A percentile compares a stretch with the other conserved stretches of the same genome.
phyloP scores from a whole-genome alignment of 768 basidiomycete species.

The Tricholoma saponaceum region DNA sequence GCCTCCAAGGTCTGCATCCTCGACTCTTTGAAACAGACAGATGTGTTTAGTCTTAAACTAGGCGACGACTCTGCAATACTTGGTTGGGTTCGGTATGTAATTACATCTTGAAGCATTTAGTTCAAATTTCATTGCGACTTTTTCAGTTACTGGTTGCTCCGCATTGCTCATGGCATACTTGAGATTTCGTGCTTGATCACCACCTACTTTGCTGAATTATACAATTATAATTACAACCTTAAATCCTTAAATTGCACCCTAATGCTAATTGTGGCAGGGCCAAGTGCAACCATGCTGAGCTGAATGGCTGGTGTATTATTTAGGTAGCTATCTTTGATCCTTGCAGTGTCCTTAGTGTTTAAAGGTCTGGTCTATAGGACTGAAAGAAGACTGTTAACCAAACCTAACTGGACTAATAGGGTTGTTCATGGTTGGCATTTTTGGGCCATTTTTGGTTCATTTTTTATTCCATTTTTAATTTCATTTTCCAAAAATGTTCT shows the following conservation, averaged over 20 bases:
- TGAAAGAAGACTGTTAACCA: too few relatives aligned
- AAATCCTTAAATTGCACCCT: too few relatives aligned
- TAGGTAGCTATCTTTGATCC: slow-evolving; percentile 55
- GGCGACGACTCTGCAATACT: slow-evolving; percentile 84
- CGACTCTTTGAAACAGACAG: background rate
- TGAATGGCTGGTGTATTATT: slow-evolving; percentile 46
- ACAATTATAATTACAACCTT: too few relatives aligned
- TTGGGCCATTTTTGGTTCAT: too few relatives aligned
- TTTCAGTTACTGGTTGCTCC: slow-evolving; percentile 76
- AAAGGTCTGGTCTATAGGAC: too few relatives aligned
- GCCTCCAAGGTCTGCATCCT: slow-evolving; percentile 63
- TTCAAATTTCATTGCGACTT: slow-evolving; percentile 4
- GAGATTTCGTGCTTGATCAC: slow-evolving; percentile 53
- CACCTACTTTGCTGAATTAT: too few relatives aligned
- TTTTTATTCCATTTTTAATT: too few relatives aligned
- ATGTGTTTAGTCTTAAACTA: slow-evolving; percentile 20
- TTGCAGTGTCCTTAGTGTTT: too few relatives aligned
- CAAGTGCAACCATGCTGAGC: slow-evolving; percentile 69
- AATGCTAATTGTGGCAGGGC: too few relatives aligned
- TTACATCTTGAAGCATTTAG: background rate
- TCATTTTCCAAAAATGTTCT: too few relatives aligned
- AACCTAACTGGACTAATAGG: too few relatives aligned
- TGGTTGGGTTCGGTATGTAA: slow-evolving; percentile 79
- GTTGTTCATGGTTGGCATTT: too few relatives aligned
- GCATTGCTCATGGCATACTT: slow-evolving; percentile 86